Percentiles rank a stretch among this genome's conserved stretches.
phyloP scores from a whole-genome alignment of 345 rosid species.

The Salix viminalis region DNA sequence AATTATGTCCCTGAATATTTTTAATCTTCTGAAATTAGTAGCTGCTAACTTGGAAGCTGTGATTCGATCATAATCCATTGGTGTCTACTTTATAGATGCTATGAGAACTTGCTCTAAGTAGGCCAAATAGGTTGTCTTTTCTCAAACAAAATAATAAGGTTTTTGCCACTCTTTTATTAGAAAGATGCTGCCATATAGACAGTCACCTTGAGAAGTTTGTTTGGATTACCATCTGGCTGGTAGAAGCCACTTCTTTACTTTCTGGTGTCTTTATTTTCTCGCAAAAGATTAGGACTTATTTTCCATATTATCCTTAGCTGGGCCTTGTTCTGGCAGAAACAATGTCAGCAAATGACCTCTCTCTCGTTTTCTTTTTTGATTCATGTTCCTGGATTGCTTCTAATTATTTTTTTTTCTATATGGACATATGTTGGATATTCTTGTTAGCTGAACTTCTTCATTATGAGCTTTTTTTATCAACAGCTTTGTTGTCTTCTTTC shows the following conservation, averaged over 20 bases:
- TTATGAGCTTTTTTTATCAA: background rate
- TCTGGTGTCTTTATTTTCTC: too few species aligned
- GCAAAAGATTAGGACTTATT: too few species aligned
- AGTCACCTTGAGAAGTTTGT: background rate
- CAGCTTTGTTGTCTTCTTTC: background rate
- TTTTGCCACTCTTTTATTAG: background rate
- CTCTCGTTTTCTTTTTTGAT: too few species aligned
- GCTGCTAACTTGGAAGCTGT: too few species aligned
- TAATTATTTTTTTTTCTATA: background rate
- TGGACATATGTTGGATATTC: background rate
- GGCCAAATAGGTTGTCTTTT: background rate
- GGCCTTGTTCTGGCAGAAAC: background rate
- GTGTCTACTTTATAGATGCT: background rate
- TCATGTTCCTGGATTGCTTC: background rate
- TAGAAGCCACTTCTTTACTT: background rate
- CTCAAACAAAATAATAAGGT: background rate
- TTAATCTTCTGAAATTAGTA: too few species aligned
- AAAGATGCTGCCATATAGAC: background rate
- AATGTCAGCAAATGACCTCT: background rate
- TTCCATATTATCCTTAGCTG: background rate
- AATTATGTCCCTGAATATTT: too few species aligned
- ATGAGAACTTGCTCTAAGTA: background rate
- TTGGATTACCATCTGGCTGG: background rate
- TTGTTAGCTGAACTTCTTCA: background rate
- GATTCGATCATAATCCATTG: too few species aligned